A percentile compares a stretch with the other conserved stretches of the same genome.
phyloP scores from a whole-genome alignment of 352 stramenopile species.

The Globisporangium cystogenes region DNA sequence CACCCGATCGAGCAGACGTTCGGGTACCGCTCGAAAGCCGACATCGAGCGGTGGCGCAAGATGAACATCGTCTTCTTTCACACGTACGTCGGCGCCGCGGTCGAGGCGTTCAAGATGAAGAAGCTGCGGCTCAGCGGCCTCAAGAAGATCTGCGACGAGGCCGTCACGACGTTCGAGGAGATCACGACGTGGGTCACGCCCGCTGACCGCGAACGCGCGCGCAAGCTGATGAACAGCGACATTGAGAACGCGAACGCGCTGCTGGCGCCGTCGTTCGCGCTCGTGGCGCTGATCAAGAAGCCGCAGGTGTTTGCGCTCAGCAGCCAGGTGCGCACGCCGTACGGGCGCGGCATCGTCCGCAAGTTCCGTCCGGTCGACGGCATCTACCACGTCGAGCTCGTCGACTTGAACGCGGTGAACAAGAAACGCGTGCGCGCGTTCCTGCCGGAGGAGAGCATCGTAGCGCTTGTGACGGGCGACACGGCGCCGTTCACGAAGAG shows the following conservation, averaged over 20 bases:
- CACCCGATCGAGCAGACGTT: slow-evolving; percentile 83
- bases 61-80: slow-evolving; percentile 92
- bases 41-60: slow-evolving; percentile 66
- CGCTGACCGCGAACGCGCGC: slow-evolving; percentile 46
- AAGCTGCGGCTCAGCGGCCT: slow-evolving; percentile 61
- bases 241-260: slow-evolving; percentile 61
- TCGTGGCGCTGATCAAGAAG: slow-evolving; percentile 38
- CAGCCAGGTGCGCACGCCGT: slow-evolving; percentile 49
- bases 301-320: slow-evolving; percentile 62
- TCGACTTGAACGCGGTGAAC: slow-evolving; percentile 38
- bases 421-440: slow-evolving; percentile 50
- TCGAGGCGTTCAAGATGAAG: slow-evolving; percentile 69
- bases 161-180: slow-evolving; percentile 41
- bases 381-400: slow-evolving; percentile 81
- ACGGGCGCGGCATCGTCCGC: slow-evolving; percentile 60
- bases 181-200: slow-evolving; percentile 57
- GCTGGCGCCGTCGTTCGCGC: slow-evolving; percentile 24
- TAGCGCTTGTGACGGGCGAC: slow-evolving; percentile 30
- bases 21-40: slow-evolving; percentile 70
- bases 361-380: slow-evolving; percentile 65
- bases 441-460: slow-evolving; percentile 52
- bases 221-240: slow-evolving; percentile 64
- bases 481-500: slow-evolving; percentile 31
- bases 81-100: slow-evolving; percentile 83
- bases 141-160: slow-evolving; percentile 63